Percentiles rank a stretch among this genome's conserved stretches.
Evolutionary conservation across 1,139 yeast species (phyloP).

Genomic region (Blastobotrys elegans): DNA sequence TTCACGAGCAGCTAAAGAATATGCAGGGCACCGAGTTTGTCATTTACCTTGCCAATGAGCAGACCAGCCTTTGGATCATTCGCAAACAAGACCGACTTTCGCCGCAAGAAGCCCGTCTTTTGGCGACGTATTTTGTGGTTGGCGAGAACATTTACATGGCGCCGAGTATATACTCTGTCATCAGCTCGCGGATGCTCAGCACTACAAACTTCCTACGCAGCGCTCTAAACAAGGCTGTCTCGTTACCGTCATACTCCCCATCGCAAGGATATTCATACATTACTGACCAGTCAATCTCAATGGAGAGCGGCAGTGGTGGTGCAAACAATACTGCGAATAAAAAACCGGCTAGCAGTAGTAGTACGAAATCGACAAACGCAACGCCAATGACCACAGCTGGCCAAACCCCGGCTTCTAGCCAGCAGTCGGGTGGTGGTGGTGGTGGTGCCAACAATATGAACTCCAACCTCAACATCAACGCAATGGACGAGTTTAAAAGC

Average conservation of each 20-base stretch:
- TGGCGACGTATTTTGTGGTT: constrained; percentile 76
- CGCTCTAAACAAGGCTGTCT: constrained; percentile 32
- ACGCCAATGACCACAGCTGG: constrained; percentile 18
- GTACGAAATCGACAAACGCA: constrained; percentile 14
- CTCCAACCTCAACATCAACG: constrained; percentile 11
- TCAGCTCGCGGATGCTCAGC: constrained; percentile 49
- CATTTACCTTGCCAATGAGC: constrained; percentile 70
- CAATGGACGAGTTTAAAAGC: constrained; percentile 22
- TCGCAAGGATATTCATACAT: constrained; percentile 35
- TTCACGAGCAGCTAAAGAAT: constrained; percentile 54
- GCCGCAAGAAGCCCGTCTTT: constrained; percentile 47
- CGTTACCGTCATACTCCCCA: constrained; percentile 33
- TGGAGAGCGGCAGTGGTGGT: background rate
- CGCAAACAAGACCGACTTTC: constrained; percentile 68
- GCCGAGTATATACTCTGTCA: constrained; percentile 55
- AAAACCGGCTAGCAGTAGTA: background rate
- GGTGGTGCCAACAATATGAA: constrained; percentile 7
- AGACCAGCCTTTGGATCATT: constrained; percentile 79
- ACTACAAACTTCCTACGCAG: constrained; percentile 29
- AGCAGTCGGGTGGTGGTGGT: background rate
- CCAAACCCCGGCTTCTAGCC: constrained; percentile 13
- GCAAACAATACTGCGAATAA: background rate
- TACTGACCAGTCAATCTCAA: constrained; percentile 16
- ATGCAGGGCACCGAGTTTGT: constrained; percentile 86
- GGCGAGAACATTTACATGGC: constrained; percentile 94